Base-by-base conservation (phyloP, 1,284 basidiomycete species). In the Microbotryum silenes-acaulis region DNA sequence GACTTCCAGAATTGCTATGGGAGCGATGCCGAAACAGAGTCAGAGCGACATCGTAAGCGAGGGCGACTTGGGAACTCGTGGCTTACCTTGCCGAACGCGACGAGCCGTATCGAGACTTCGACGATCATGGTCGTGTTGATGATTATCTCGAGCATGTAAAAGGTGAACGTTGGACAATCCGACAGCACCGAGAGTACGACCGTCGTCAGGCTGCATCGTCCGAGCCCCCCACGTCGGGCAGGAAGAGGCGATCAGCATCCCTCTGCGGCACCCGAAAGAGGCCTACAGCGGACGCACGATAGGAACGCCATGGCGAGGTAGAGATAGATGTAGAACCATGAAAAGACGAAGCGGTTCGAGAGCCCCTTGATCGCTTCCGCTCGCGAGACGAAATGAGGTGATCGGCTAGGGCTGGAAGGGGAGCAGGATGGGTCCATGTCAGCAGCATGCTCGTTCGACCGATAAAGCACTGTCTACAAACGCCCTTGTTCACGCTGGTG, bases 1-100 rank as follows among this genome's bases (percentile, higher is more conserved):
- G 91, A 92, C 75, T 85, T 87, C 85, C 91, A 94, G 78, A 96
- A 96, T 89, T 92, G 89, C 92, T 96, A 72, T 16, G 49, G 9
- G 37, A 42, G 37, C 51, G n/a, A 47, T 25, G 25, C 52, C 12
- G 9, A 16, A 7, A 21, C 23, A 49, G 18, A n/a, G 27, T 29
- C 9, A 23, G 49, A 59, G 25, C 37, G 48, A 56, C 33, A 48
- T 23, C n/a, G 31, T 37, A 9, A 51, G 52, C 21, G 54, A 20
- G 23, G n/a, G 4, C 7, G 2, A 42, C 12, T 33, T 46, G 8
- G 21, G 4, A 23, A 29, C 14, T 3, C n/a, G 29, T 14, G 45
- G 77, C 86, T 71, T 71, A 94, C 92, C 75, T 84, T 82, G 64
- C 91, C 91, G 71, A 94, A 88, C 1, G 92, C 92, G 56, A 93